These are phyloP conservation scores for Phytophthora boehmeriae DNA, from an alignment of 352 stramenopile genomes.

Conservation along the genomic window DNA sequence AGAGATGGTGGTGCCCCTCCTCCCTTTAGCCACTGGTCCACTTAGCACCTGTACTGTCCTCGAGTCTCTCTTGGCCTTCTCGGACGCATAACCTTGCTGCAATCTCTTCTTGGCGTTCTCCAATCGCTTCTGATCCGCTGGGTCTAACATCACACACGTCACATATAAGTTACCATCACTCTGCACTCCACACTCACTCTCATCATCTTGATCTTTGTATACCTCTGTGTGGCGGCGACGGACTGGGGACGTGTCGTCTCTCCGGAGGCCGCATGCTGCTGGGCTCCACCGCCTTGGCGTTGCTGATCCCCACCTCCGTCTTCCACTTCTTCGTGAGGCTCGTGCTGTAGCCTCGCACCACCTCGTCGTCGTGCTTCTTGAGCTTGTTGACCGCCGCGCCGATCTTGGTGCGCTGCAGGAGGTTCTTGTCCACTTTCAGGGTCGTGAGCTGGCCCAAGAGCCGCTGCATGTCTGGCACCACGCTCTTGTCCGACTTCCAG, in stretches of 20 bases:
- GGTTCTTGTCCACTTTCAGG: conserved; percentile 73
- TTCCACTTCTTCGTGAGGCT: conserved; percentile 89
- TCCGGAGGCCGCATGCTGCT: conserved; percentile 14
- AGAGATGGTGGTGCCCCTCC: conserved; percentile 68
- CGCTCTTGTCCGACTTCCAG: conserved; percentile 65
- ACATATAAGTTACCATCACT: neutral
- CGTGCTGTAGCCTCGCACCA: conserved; percentile 79
- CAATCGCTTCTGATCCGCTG: conserved; percentile 49
- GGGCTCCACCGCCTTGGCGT: conserved; percentile 3
- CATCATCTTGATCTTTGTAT: conserved; percentile 4
- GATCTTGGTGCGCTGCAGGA: conserved; percentile 81
- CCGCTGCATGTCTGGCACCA: conserved; percentile 67
- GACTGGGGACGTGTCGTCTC: conserved; percentile 25
- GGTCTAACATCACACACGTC: conserved; percentile 13
- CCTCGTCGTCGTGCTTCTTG: conserved; percentile 84
- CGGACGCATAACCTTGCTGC: conserved; percentile 76
- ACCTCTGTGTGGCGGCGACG: conserved; percentile 39
- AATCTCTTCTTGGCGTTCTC: conserved; percentile 75
- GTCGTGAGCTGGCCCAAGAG: conserved; percentile 79
- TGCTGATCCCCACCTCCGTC: conserved; percentile 59
- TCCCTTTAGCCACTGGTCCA: conserved; percentile 56
- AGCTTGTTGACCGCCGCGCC: conserved; percentile 85
- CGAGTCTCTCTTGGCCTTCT: conserved; percentile 73
- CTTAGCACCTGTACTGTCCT: conserved; percentile 78
- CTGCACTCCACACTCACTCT: neutral